Evolutionary conservation across 768 basidiomycete species (phyloP), one percentile per base, ranked within the genome.

Genomic region (Auriscalpium orientale): DNA sequence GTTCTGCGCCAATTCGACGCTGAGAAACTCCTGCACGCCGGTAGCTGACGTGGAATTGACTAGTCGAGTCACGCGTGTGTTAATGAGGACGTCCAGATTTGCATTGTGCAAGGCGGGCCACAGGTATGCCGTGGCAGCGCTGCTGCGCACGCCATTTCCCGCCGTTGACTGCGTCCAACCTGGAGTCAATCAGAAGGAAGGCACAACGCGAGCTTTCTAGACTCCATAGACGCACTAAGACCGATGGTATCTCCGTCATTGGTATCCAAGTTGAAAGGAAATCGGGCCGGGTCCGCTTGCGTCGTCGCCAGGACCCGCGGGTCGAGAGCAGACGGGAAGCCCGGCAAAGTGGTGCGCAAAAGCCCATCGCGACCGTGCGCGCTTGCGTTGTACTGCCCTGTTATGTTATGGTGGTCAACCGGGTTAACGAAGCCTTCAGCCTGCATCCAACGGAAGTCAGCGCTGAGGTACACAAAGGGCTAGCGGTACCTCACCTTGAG

Each of bases 401-500:
- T 50, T 49, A 53, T 61, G 38, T 54, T 12, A 16, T 54, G 52
- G 12, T 34, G 18, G 40, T 61, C 58, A 15, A 36, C 57, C n/a
- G 59, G 59, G 18, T 59, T 34, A n/a, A 46, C 45, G 40, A 61
- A 52, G n/a, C 51, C 51, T 48, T 61, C 59, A 10, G 43, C 37
- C 58, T 61, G 15, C 20, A 55, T 7, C 16, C 40, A 43, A 43
- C 40, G 18, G 40, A 4, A 43, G 15, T 43, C 15, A 43, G 40
- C 40, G 40, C 40, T 8, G 18, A 43, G 40, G 13, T 4, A 15
- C 40, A 43, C 13, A 8, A 18, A 8, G 18, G 40, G 18, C 40
- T 4, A 8, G 40, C 13, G 5, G 40, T 15, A 18, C 1, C 13
- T 43, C 18, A 43, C 40, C 40, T 43, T 43, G 40, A 43, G 40